Conservation (phyloP, 148 eudicot species). For the Beta vulgaris region DNA sequence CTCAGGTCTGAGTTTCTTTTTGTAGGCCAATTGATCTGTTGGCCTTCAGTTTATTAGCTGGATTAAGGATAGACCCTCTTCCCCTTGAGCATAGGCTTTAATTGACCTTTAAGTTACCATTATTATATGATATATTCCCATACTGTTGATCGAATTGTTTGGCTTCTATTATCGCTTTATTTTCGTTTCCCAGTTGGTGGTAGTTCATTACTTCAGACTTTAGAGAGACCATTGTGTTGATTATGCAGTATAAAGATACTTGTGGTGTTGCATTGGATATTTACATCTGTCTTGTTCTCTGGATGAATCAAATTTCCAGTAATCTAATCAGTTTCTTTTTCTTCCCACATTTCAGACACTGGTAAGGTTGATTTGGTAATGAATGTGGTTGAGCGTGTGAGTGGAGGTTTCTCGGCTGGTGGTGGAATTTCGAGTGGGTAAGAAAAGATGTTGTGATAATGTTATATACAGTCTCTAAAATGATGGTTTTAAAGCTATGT, state of each 20-base stretch:
- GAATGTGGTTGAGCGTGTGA: slow-evolving; percentile 94
- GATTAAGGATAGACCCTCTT: neutral
- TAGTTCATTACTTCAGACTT: neutral
- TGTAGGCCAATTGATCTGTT: neutral
- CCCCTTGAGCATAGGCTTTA: neutral
- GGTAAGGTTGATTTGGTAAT: slow-evolving; percentile 94
- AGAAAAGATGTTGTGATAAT: slow-evolving; percentile 21
- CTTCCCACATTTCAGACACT: slow-evolving; percentile 48
- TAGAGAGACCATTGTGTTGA: neutral
- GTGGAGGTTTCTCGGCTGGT: slow-evolving; percentile 98
- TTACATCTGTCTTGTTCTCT: slow-evolving; percentile 7
- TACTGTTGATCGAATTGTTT: neutral
- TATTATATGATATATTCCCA: neutral
- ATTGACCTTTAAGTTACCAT: neutral
- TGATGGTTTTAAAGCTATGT: slow-evolving; percentile 1
- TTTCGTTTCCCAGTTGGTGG: neutral
- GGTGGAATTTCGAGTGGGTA: slow-evolving; percentile 99
- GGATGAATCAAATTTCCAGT: neutral
- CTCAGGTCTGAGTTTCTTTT: neutral
- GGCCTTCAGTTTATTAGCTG: neutral
- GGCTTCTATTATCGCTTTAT: neutral
- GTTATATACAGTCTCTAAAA: neutral
- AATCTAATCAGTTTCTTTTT: slow-evolving; percentile 2
- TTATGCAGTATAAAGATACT: neutral
- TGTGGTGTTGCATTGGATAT: neutral